phyloP scores from a whole-genome alignment of 2,329 filamentous ascomycete genomes.

The Biscogniauxia sp. region DNA sequence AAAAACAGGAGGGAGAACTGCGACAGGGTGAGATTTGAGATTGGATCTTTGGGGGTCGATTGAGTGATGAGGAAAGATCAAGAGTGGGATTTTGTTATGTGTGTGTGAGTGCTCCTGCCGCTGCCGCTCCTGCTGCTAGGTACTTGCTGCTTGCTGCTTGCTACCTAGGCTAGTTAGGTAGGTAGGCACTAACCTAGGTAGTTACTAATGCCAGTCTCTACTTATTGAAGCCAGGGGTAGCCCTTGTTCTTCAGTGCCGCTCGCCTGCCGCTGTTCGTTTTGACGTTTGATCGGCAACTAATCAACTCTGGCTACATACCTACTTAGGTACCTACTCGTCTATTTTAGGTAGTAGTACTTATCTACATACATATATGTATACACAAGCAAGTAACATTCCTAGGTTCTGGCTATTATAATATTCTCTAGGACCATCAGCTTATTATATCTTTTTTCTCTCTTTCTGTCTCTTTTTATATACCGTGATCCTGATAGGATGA shows the following conservation, averaged over 20 bases:
- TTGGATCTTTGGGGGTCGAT: neutral
- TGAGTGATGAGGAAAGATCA: neutral
- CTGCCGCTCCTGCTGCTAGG: too few species aligned
- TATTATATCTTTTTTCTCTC: too few species aligned
- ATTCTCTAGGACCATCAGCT: too few species aligned
- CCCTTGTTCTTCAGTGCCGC: neutral
- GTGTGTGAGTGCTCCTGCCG: neutral
- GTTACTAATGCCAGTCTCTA: neutral
- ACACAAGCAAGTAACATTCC: too few species aligned
- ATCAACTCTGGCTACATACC: constrained; percentile 9
- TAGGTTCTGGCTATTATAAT: too few species aligned
- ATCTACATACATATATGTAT: too few species aligned
- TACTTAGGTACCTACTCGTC: constrained; percentile 3
- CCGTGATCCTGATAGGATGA: too few species aligned
- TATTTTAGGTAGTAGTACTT: constrained; percentile 10
- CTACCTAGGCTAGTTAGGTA: too few species aligned
- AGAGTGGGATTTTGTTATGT: neutral
- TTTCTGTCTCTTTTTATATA: too few species aligned
- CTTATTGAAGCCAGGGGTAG: neutral
- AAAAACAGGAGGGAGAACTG: neutral
- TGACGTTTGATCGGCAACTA: constrained; percentile 28
- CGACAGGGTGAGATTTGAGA: neutral
- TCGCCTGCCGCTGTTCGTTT: constrained; percentile 3
- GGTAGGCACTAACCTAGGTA: too few species aligned
- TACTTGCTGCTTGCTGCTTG: too few species aligned